Conservation (phyloP, 148 eudicot genomes). For the Polygonum maritimum region DNA sequence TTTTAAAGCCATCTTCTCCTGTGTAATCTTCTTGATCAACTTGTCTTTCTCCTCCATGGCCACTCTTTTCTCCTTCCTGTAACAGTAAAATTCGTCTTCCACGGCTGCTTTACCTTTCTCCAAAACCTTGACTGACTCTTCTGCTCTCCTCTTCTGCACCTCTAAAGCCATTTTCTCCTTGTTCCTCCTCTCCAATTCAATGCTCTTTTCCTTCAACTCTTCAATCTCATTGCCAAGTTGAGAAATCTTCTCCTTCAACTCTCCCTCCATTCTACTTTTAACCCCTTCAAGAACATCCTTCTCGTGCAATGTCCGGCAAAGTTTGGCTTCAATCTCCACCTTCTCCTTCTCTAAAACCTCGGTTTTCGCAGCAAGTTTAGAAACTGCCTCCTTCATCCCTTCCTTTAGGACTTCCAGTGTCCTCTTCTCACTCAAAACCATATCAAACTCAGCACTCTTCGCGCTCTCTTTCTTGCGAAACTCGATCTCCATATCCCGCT, state of each 20-base stretch:
- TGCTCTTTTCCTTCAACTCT: neutral
- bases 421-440: neutral
- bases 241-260: neutral
- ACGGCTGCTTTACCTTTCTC: neutral
- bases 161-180: neutral
- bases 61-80: neutral
- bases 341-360: neutral
- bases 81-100: too few relatives aligned
- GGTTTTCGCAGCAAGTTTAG: neutral
- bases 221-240: neutral
- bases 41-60: neutral
- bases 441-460: neutral
- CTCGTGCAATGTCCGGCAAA: neutral
- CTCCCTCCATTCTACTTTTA: neutral
- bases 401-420: neutral
- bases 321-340: neutral
- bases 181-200: neutral
- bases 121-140: neutral
- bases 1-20: neutral
- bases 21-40: neutral
- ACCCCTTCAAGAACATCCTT: neutral
- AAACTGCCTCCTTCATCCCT: neutral
- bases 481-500: neutral
- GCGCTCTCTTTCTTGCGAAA: neutral
- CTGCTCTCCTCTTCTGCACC: neutral